Base-by-base conservation (phyloP, 805 yeast genomes). In the Jamesozyma gamospora region DNA sequence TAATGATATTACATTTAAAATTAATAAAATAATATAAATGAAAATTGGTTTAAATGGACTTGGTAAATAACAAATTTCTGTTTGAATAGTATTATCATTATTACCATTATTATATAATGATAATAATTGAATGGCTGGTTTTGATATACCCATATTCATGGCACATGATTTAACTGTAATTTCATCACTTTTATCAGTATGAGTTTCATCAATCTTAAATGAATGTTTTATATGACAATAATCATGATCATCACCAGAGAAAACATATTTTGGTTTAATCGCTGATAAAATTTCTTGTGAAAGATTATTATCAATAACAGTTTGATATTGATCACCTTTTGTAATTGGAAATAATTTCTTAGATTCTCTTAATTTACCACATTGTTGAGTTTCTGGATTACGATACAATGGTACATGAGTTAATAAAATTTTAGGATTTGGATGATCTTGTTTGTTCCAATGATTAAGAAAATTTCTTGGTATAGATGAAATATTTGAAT, bases 211-310 rank as follows among this genome's bases (percentile, higher is more conserved):
- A 1, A 40, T 36, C 0, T 46, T 46, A 42, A 63, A 55, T 10
- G 47, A 30, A 56, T 90, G 96, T 16, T 64, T 62, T 25, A 81
- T 71, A 47, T 82, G 85, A 58, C 99, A 92, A 50, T 85, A 87
- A 58, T 92, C 98, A 63, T 92, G 99, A 58, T 92, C 98, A 58
- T 92, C 99, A 1, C 98, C 99, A 5, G 94, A 77, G 53, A 87
- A 84, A 4, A 83, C 69, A 10, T 79, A 59, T 13, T 67, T 67
- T 0, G 99, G 99, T 34, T 71, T 62, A 1, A 90, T 57, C 9
- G 61, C 64, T 6, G 67, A 51, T 34, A 92, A 60, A 4, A 92
- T 68, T 16, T 74, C 70, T 31, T 74, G 69, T 0, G 90, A 66
- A 4, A 81, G 52, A 2, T 70, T 72, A 25, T 72, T 64, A 37